Conservation (phyloP, 345 rosid species). For the Trapa bicornis region DNA sequence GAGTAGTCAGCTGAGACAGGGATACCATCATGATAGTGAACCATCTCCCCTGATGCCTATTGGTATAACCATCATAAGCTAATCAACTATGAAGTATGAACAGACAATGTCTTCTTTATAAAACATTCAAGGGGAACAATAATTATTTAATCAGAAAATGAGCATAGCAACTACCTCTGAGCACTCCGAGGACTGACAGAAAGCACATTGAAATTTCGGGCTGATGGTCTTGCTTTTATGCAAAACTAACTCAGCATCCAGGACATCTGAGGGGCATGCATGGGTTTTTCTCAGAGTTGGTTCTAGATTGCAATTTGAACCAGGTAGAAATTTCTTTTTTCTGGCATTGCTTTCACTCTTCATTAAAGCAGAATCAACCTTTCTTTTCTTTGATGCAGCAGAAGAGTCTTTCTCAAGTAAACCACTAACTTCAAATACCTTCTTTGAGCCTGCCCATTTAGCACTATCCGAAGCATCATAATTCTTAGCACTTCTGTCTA, state of each 20-base stretch:
- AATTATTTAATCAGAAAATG: slow-evolving; percentile 5
- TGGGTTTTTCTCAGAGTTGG: not conserved
- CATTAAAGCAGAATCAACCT: not conserved
- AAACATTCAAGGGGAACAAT: not conserved
- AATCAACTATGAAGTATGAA: not conserved
- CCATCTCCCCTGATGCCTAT: slow-evolving; percentile 84
- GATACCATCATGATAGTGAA: slow-evolving; percentile 52
- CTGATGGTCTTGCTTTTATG: slow-evolving; percentile 23
- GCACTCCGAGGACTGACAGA: slow-evolving; percentile 58
- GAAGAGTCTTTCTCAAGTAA: slow-evolving; percentile 4
- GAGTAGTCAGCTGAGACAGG: slow-evolving; percentile 44
- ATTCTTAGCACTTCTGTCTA: not conserved
- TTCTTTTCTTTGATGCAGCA: slow-evolving; percentile 17
- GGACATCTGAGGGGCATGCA: not conserved
- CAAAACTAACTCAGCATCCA: slow-evolving; percentile 13
- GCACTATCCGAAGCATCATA: slow-evolving; percentile 2
- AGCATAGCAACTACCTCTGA: slow-evolving; percentile 44
- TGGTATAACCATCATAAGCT: slow-evolving; percentile 8
- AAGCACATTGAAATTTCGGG: slow-evolving; percentile 38
- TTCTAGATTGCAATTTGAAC: slow-evolving; percentile 10
- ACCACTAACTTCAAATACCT: not conserved
- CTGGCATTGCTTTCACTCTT: not conserved
- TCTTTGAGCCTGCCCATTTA: slow-evolving; percentile 8
- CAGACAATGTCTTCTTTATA: not conserved
- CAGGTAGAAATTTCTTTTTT: not conserved